A percentile compares a stretch with the other conserved stretches of the same genome.
Evolutionary conservation across 306 rosid genomes (phyloP).

Genomic region (Dalbergia cultrata): DNA sequence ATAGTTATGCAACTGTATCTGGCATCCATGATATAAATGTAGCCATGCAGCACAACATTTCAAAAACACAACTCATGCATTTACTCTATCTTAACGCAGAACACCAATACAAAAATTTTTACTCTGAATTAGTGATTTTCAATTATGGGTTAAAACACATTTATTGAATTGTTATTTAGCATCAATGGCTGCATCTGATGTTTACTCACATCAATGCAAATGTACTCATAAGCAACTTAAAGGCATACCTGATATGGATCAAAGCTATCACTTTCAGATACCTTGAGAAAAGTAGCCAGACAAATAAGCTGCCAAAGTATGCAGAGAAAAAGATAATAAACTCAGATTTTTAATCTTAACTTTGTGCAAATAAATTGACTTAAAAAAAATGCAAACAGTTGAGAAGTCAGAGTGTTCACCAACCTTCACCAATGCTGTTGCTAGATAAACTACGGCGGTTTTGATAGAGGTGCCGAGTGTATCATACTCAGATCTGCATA

Average conservation of each 20-base stretch:
- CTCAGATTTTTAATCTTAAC: slow-evolving; percentile 16
- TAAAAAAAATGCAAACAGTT: background rate
- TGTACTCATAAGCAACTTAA: slow-evolving; percentile 8
- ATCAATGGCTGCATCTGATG: background rate
- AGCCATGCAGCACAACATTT: slow-evolving; percentile 2
- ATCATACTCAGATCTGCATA: slow-evolving; percentile 94
- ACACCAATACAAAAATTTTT: background rate
- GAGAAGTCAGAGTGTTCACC: slow-evolving; percentile 35
- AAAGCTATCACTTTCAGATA: slow-evolving; percentile 90
- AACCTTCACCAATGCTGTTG: slow-evolving; percentile 94
- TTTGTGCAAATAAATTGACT: slow-evolving; percentile 8
- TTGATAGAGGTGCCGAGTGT: slow-evolving; percentile 95
- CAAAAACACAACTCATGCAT: slow-evolving; percentile 20
- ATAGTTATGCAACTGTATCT: background rate
- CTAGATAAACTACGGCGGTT: slow-evolving; percentile 92
- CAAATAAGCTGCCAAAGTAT: slow-evolving; percentile 83
- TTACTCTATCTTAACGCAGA: slow-evolving; percentile 15
- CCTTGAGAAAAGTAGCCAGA: slow-evolving; percentile 96
- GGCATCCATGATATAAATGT: background rate
- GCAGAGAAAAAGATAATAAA: slow-evolving; percentile 7
- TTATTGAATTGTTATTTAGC: slow-evolving; percentile 7
- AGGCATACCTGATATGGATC: slow-evolving; percentile 93
- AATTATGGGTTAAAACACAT: background rate
- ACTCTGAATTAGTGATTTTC: background rate
- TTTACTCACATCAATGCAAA: background rate